These are phyloP conservation scores for Epithele typhae DNA, from an alignment of 768 basidiomycete genomes.

Conservation along the genomic window DNA sequence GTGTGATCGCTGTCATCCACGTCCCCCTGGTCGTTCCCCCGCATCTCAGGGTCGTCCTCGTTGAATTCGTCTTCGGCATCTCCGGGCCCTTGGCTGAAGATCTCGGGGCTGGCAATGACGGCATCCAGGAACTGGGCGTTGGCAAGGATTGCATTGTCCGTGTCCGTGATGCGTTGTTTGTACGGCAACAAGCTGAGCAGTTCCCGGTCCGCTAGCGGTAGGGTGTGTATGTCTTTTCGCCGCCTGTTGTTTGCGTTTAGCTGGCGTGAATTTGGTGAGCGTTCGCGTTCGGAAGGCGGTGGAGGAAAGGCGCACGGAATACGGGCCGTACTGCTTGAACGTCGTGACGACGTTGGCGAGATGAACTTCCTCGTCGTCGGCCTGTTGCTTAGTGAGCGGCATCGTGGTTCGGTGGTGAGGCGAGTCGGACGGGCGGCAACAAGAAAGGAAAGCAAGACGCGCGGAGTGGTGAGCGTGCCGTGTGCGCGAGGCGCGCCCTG, in stretches of 20 bases:
- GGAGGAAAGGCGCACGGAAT: constrained; percentile 49
- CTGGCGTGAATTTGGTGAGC: constrained; percentile 25
- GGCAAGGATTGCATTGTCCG: constrained; percentile 74
- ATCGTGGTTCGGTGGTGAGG: too few species aligned
- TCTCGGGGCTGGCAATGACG: constrained; percentile 76
- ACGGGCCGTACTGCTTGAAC: constrained; percentile 70
- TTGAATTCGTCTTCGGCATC: too few species aligned
- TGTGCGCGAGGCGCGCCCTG: too few species aligned
- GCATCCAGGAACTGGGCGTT: constrained; percentile 76
- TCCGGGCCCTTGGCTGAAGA: constrained; percentile 64
- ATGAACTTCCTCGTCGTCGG: constrained; percentile 59
- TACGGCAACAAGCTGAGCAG: constrained; percentile 69
- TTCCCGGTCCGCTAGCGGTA: constrained; percentile 66
- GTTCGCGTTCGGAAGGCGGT: too few species aligned
- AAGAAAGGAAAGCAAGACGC: too few species aligned
- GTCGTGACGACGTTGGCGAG: constrained; percentile 74
- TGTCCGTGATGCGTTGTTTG: constrained; percentile 69
- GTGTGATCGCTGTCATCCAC: neutral
- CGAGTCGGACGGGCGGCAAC: too few species aligned
- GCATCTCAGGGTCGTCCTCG: neutral
- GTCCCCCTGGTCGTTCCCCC: neutral
- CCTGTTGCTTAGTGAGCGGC: constrained; percentile 27
- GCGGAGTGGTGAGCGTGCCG: too few species aligned
- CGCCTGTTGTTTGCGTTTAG: constrained; percentile 60
- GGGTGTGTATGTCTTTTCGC: constrained; percentile 70